Evolutionary conservation across 768 basidiomycete genomes (phyloP), one percentile per base, ranked within the genome.

Genomic region (Serpula lacrymans): DNA sequence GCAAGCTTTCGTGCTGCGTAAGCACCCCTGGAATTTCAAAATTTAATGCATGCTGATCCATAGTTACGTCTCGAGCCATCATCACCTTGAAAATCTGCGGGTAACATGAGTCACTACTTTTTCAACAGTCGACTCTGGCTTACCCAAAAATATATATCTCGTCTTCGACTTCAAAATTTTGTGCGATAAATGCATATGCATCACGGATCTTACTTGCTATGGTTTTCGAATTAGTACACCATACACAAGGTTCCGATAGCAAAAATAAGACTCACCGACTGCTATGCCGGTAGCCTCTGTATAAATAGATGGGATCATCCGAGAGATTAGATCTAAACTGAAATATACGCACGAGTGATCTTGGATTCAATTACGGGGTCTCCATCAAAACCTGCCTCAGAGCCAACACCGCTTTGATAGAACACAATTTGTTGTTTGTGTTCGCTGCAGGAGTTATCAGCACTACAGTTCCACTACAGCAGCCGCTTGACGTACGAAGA

Each of bases 131-230:
- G 13, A 4, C 27, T 16, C 14, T 11, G 13, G 10, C 29, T 23
- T 26, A 51, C 46, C 48, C 50, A 20, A 51, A 51, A 20, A 51
- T 16, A 32, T 30, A 51, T 9, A 51, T 51, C 23, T 49, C 35
- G 31, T 51, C 50, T 24, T 48, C 50, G 13, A 30, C 38, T 23
- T 43, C 31, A 24, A 20, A 51, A 27, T 51, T 51, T 22, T 57
- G 55, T n/a, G 55, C 55, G 10, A 57, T 35, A 37, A 53, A 57
- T 6, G 34, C 53, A 33, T 57, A 57, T 6, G 52, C 55, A 27
- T 57, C 55, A 17, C 56, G 52, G 10, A 57, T 55, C 16, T 57
- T 57, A 17, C 45, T 42, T 9, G 53, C 52, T 43, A 37, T n/a
- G 31, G 23, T n/a, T n/a, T n/a, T n/a, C n/a, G n/a, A n/a, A n/a